Percentiles rank a stretch among this genome's conserved stretches.
phyloP scores from a whole-genome alignment of 2,329 filamentous ascomycete species.

The Decorospora gaudefroyi region DNA sequence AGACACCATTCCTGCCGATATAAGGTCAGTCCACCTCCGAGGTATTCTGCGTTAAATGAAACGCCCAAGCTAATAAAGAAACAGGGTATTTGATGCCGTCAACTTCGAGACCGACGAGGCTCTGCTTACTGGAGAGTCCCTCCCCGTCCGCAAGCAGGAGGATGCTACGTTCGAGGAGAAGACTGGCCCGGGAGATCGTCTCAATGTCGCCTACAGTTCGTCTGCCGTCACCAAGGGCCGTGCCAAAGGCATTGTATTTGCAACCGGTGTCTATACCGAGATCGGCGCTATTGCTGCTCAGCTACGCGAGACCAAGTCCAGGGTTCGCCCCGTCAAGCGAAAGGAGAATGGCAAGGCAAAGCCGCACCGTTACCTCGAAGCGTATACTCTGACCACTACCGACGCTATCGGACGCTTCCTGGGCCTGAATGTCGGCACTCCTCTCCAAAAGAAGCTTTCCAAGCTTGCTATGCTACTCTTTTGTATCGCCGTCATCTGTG shows the following conservation, averaged over 20 bases:
- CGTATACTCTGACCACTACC: conserved; percentile 55
- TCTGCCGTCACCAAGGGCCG: conserved; percentile 72
- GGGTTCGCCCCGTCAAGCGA: conserved; percentile 50
- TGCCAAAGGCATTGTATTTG: conserved; percentile 68
- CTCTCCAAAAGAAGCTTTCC: conserved; percentile 47
- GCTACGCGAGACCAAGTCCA: conserved; percentile 58
- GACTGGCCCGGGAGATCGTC: conserved; percentile 68
- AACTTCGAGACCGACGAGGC: conserved; percentile 78
- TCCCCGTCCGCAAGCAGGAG: conserved; percentile 67
- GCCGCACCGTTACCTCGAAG: conserved; percentile 54
- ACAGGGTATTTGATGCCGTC: conserved; percentile 62
- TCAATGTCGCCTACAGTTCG: conserved; percentile 67
- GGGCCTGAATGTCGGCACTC: conserved; percentile 49
- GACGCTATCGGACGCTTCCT: conserved; percentile 47
- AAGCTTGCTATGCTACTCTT: conserved; percentile 44
- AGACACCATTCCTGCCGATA: conserved; percentile 71
- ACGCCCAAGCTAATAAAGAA: background rate
- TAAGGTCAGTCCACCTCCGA: conserved; percentile 37
- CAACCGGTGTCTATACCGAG: conserved; percentile 72
- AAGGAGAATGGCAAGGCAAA: conserved; percentile 43
- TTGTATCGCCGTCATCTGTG: conserved; percentile 45
- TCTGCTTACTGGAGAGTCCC: conserved; percentile 70
- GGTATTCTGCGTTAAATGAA: no score
- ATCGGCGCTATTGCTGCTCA: conserved; percentile 73
- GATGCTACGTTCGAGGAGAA: conserved; percentile 58